Conservation (phyloP, 305 asterid genomes). For the Fraxinus ornus region DNA sequence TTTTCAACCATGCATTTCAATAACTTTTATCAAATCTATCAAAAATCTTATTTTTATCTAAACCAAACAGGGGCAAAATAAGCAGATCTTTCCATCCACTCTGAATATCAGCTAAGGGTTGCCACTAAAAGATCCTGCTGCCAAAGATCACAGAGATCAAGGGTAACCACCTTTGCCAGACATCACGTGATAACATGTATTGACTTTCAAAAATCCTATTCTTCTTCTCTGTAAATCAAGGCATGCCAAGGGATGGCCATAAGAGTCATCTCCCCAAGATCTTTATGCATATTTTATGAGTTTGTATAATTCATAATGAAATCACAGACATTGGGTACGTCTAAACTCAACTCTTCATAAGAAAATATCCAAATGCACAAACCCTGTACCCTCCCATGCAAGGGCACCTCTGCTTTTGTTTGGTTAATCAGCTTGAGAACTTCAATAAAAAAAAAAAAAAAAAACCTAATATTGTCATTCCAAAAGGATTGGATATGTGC, state of each 20-base stretch:
- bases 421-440: conserved; percentile 9
- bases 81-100: neutral
- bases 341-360: conserved; percentile 6
- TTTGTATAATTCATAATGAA: neutral
- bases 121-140: neutral
- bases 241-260: neutral
- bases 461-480: neutral
- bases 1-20: neutral
- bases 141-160: neutral
- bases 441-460: neutral
- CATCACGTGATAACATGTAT: neutral
- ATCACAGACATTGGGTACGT: neutral
- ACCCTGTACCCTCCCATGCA: neutral
- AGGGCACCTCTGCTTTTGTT: neutral
- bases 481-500: neutral
- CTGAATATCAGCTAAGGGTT: neutral
- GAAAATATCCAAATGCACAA: neutral
- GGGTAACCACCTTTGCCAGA: neutral
- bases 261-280: conserved; percentile 12
- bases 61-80: neutral
- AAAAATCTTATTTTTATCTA: neutral
- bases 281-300: conserved; percentile 5
- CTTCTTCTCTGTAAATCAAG: neutral
- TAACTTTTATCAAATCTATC: neutral
- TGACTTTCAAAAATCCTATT: neutral